Percentiles rank a stretch among this genome's conserved stretches.
These are phyloP conservation scores for Jamesozyma lodderae DNA, from an alignment of 805 yeast genomes.

Conservation along the genomic window DNA sequence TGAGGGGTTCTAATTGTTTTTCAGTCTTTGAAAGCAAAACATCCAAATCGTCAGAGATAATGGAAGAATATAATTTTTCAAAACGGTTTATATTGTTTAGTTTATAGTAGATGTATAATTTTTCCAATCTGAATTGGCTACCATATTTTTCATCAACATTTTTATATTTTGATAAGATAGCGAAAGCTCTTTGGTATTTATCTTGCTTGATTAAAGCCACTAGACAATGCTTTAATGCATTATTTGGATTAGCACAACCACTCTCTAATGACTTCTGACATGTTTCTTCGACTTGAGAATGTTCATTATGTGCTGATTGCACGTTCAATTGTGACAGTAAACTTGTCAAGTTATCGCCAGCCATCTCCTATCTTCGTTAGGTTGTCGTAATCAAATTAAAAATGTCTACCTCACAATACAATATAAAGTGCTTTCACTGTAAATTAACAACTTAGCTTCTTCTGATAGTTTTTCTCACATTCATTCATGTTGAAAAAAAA, in stretches of 20 bases:
- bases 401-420: too few relatives aligned
- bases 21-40: conserved; percentile 5
- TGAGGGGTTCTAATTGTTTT: conserved; percentile 10
- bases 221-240: conserved; percentile 36
- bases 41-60: conserved; percentile 10
- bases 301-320: conserved; percentile 24
- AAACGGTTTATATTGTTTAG: conserved; percentile 32
- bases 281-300: conserved; percentile 21
- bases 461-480: too few relatives aligned
- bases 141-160: conserved; percentile 31
- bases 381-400: too few relatives aligned
- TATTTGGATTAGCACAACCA: conserved; percentile 15
- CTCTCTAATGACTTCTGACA: conserved; percentile 18
- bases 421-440: too few relatives aligned
- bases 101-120: conserved; percentile 57
- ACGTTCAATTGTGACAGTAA: conserved; percentile 24
- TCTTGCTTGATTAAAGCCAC: conserved; percentile 60
- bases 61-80: conserved; percentile 15
- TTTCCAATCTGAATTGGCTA: conserved; percentile 40
- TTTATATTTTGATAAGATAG: conserved; percentile 33
- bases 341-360: conserved; percentile 17
- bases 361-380: too few relatives aligned
- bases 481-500: too few relatives aligned
- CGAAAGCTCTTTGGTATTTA: conserved; percentile 44
- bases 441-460: too few relatives aligned